phyloP scores from a whole-genome alignment of 140 eudicot species.

The Senecio squalidus region DNA sequence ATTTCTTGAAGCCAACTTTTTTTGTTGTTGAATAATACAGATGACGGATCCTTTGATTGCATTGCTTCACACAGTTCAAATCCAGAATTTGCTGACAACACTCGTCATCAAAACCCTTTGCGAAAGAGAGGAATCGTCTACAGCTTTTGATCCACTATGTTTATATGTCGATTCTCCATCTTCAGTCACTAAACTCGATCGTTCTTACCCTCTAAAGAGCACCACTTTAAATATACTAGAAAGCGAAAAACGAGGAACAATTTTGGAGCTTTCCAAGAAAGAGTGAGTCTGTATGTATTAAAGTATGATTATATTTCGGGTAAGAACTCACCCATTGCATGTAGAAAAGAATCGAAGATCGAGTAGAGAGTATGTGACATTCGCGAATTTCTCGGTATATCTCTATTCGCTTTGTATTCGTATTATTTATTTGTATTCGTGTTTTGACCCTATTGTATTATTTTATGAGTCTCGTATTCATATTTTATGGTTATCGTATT shows the following conservation, averaged over 20 bases:
- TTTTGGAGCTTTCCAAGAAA: conserved; percentile 43
- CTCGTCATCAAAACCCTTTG: conserved; percentile 51
- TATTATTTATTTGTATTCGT: no score
- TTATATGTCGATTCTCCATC: conserved; percentile 14
- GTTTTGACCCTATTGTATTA: no score
- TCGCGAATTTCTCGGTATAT: no score
- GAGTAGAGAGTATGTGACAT: no score
- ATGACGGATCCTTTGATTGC: conserved; percentile 98
- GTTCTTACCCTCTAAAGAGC: conserved; percentile 23
- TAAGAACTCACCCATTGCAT: conserved; percentile 24
- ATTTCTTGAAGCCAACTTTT: background rate
- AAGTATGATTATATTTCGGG: conserved; percentile 21
- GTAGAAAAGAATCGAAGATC: no score
- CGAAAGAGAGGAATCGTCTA: conserved; percentile 45
- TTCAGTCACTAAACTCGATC: conserved; percentile 5
- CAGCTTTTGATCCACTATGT: conserved; percentile 7
- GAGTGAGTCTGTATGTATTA: conserved; percentile 14
- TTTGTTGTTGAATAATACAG: conserved; percentile 34
- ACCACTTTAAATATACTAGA: conserved; percentile 44
- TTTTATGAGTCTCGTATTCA: no score
- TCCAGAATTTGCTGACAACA: conserved; percentile 81
- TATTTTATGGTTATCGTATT: no score
- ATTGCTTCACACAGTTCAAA: conserved; percentile 90
- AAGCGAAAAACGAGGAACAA: conserved; percentile 32
- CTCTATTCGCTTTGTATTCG: no score